A percentile compares a stretch with the other conserved stretches of the same genome.
Evolutionary conservation across 192 early-diverging fungal species (phyloP).

Genomic region (Gamsiella multidivaricata): DNA sequence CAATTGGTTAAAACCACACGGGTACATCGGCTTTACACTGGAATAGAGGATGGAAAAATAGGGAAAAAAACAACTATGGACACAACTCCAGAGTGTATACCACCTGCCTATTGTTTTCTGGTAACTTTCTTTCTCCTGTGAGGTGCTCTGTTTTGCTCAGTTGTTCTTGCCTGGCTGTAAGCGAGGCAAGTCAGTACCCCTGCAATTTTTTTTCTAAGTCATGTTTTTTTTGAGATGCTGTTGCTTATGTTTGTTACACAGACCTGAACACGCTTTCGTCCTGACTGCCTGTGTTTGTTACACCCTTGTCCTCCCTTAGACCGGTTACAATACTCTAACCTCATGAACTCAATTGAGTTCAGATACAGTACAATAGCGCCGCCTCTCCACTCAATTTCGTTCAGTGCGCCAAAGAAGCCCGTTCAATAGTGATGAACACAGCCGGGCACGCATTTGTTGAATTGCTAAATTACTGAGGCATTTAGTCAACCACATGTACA

Average conservation of each 20-base stretch:
- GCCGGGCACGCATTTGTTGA: not conserved
- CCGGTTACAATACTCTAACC: too few relatives aligned
- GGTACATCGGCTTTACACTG: not conserved
- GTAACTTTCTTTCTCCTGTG: not conserved
- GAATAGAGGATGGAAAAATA: not conserved
- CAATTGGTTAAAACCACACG: conserved; percentile 7
- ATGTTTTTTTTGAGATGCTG: not conserved
- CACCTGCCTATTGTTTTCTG: not conserved
- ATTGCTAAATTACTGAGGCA: not conserved
- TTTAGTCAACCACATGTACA: not conserved
- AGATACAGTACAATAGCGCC: not conserved
- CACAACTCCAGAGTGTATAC: too few relatives aligned
- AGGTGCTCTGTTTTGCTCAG: not conserved
- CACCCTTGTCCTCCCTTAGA: not conserved
- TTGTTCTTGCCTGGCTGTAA: too few relatives aligned
- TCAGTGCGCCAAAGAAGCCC: not conserved
- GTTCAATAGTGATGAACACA: not conserved
- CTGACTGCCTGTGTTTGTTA: conserved; percentile 15
- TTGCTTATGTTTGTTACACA: conserved; percentile 13
- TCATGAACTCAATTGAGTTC: not conserved
- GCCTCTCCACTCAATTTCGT: not conserved
- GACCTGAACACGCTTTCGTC: not conserved
- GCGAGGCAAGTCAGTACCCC: too few relatives aligned
- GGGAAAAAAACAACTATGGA: not conserved
- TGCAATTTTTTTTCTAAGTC: conserved; percentile 5